Conservation (phyloP, 257 asterid species). For the Solanum pennellii region DNA sequence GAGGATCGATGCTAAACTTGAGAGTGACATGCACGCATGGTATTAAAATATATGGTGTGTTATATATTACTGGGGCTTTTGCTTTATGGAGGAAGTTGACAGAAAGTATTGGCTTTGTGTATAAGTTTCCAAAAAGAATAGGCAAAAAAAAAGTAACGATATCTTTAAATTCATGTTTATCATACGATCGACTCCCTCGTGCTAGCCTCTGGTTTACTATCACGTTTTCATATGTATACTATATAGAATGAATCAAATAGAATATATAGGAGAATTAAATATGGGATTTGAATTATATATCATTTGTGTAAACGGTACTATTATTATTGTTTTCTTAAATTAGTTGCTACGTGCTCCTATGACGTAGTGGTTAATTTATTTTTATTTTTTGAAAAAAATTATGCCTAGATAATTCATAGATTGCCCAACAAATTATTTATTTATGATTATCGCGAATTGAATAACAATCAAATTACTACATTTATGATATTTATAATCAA, state of each 20-base stretch:
- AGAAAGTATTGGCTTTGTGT: slow-evolving; percentile 6
- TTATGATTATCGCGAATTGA: not conserved
- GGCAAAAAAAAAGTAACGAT: no score
- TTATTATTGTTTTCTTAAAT: no score
- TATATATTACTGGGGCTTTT: slow-evolving; percentile 10
- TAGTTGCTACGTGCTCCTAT: no score
- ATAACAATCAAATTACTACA: not conserved
- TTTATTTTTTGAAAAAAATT: no score
- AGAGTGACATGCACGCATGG: slow-evolving; percentile 18
- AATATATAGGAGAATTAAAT: not conserved
- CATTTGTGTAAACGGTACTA: not conserved
- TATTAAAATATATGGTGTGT: slow-evolving; percentile 24
- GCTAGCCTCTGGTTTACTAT: no score
- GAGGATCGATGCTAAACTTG: slow-evolving; percentile 44
- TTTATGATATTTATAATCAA: not conserved
- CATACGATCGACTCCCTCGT: accelerated
- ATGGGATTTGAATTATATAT: not conserved
- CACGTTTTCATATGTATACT: no score
- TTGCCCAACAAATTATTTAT: not conserved
- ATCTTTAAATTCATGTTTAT: no score
- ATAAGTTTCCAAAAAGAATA: not conserved
- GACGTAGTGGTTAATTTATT: no score
- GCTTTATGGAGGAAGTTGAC: slow-evolving; percentile 27
- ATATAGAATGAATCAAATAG: not conserved
- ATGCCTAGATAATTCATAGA: not conserved